A percentile compares a stretch with the other conserved stretches of the same genome.
These are phyloP conservation scores for Penicillium sclerotigenum DNA, from an alignment of 2,329 filamentous ascomycete species.

Conservation along the genomic window DNA sequence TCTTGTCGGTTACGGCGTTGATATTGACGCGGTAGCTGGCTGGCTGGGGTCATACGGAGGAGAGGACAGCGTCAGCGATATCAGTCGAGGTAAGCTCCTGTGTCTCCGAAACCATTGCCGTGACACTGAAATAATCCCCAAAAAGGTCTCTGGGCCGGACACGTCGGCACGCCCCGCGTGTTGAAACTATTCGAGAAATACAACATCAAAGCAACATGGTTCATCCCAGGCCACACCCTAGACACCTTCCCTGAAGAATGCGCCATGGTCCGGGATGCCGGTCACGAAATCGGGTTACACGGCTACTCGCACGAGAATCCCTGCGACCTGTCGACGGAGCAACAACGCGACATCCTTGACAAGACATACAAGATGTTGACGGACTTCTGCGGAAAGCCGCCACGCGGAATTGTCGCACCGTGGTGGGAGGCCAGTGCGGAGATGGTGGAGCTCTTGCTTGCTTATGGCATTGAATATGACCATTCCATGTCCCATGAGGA, in stretches of 20 bases:
- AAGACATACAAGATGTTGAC: constrained; percentile 72
- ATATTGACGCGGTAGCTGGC: constrained; percentile 34
- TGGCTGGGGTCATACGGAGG: constrained; percentile 36
- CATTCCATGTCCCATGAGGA: constrained; percentile 47
- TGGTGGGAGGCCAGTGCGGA: constrained; percentile 70
- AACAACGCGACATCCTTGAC: constrained; percentile 72
- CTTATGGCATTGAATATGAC: constrained; percentile 46
- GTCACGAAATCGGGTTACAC: constrained; percentile 66
- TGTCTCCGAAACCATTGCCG: neutral
- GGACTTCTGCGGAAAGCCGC: constrained; percentile 71
- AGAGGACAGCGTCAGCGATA: constrained; percentile 33
- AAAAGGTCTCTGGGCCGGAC: constrained; percentile 63
- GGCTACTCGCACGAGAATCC: constrained; percentile 76
- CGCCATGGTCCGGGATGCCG: constrained; percentile 58
- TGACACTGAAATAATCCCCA: neutral
- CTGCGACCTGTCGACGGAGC: constrained; percentile 67
- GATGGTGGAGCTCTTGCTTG: constrained; percentile 50
- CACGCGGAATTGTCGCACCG: constrained; percentile 68
- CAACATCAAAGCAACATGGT: constrained; percentile 66
- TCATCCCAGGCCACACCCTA: constrained; percentile 61
- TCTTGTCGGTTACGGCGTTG: constrained; percentile 31
- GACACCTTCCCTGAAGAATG: constrained; percentile 67
- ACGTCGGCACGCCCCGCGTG: constrained; percentile 61
- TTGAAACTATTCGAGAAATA: constrained; percentile 71
- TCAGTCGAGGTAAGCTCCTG: constrained; percentile 25